Conservation (phyloP, 768 basidiomycete genomes). For the Pisolithus tinctorius region DNA sequence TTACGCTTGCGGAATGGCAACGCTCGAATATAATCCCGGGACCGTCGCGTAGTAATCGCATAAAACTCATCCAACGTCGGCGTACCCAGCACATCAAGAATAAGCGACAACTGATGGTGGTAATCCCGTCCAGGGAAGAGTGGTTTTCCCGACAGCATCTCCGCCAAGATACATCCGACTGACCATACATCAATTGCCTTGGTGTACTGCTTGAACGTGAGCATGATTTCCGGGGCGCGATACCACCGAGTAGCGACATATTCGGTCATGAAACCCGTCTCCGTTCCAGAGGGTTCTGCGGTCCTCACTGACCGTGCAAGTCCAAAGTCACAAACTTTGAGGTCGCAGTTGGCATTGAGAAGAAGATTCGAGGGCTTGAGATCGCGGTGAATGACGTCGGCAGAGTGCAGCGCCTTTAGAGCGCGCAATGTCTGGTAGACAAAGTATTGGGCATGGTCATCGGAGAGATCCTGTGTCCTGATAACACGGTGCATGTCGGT, state of each 20-base stretch:
- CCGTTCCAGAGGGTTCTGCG: constrained; percentile 77
- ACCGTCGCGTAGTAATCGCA: constrained; percentile 87
- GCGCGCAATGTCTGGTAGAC: constrained; percentile 93
- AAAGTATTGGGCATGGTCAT: constrained; percentile 94
- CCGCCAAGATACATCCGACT: constrained; percentile 83
- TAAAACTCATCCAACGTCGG: constrained; percentile 97
- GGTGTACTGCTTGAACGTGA: constrained; percentile 98
- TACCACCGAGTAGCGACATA: constrained; percentile 99
- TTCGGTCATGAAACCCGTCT: constrained; percentile 91
- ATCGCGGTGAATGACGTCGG: constrained; percentile 94
- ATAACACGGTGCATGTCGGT: constrained; percentile 98
- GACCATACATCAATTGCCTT: constrained; percentile 92
- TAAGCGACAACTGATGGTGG: constrained; percentile 92
- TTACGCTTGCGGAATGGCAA: constrained; percentile 87
- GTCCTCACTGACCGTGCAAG: constrained; percentile 86
- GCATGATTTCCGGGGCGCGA: constrained; percentile 98
- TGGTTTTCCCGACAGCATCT: constrained; percentile 96
- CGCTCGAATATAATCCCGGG: constrained; percentile 91
- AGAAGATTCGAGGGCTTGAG: constrained; percentile 96
- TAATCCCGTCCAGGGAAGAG: constrained; percentile 96
- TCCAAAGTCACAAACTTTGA: constrained; percentile 95
- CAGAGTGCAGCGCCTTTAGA: constrained; percentile 92
- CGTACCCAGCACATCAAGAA: constrained; percentile 94
- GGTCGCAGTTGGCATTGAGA: constrained; percentile 95
- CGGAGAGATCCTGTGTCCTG: constrained; percentile 88